Base-by-base conservation (phyloP, 2,329 filamentous ascomycete species). In the Cytospora mali region DNA sequence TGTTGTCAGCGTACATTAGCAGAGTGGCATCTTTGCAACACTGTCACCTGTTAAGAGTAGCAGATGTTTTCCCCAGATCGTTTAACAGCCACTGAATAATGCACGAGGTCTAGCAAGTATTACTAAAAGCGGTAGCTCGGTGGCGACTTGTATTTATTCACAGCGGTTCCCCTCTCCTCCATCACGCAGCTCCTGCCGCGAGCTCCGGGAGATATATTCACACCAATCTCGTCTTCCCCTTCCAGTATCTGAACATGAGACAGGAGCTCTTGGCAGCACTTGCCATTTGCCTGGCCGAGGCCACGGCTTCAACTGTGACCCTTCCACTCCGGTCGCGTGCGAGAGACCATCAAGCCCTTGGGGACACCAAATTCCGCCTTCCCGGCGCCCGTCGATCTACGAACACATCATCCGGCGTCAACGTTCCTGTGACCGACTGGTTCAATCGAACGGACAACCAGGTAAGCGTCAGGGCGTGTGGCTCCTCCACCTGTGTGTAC, bases 391-490 rank as follows among this genome's bases (percentile, higher is more conserved):
- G 54, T 5, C 29, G 50, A 48, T 25, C 16, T 1, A 6, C 48
- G 4, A n/a, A 54, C 2, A 10, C 29, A 31, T 33, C 11, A 4
- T 42, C 52, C 25, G 55, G 35, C 4, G 52, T 62, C 18, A 28
- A 65, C n/a, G 52, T 62, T 3, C 60, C 63, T 14, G 52, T 65
- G 6, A 65, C 60, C 4, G 63, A 65, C 29, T 65, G 63, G 63
- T 59, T 65, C 52, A 62, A 58, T 28, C 10, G 63, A 3, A 57
- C 63, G 14, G 63, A 65, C 52, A 60, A 60, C 50, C 63, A 65
- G 35, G 63, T 54, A 39, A 25, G 59, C 13, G 18, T 7, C 4
- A 6, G 18, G 9, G 9, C 6, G 6, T 7, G 4, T 6, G 3
- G 11, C 16, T 3, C 6, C 18, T 0, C 1, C 13, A 21, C 3